Conservation (phyloP, 805 yeast genomes). For the Cephaloascus fragrans region DNA sequence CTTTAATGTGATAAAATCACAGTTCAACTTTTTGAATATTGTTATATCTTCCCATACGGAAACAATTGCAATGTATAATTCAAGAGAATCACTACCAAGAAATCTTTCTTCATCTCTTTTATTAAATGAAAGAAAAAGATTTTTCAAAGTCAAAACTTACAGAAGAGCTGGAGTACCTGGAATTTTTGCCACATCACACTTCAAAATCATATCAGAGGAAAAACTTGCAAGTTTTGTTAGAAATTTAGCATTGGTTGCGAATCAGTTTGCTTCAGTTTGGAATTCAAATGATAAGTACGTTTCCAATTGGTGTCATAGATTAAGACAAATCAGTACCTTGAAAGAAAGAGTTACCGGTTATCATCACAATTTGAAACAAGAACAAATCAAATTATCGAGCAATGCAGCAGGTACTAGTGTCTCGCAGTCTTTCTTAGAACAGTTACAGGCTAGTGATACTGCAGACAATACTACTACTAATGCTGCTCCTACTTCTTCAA, state of each 20-base stretch:
- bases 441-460: conserved; percentile 1
- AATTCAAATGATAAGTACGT: conserved; percentile 46
- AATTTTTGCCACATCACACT: conserved; percentile 64
- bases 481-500: too few relatives aligned
- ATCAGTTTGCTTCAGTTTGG: conserved; percentile 71
- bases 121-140: conserved; percentile 10
- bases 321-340: conserved; percentile 38
- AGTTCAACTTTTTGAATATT: conserved; percentile 74
- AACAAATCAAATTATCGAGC: conserved; percentile 2
- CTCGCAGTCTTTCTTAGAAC: conserved; percentile 5
- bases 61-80: neutral
- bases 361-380: conserved; percentile 10
- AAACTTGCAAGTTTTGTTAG: conserved; percentile 57
- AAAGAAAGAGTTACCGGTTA: conserved; percentile 15
- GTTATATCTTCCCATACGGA: conserved; percentile 58
- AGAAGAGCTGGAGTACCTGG: conserved; percentile 68
- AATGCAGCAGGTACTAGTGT: neutral
- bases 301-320: conserved; percentile 62
- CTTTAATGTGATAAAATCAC: conserved; percentile 63
- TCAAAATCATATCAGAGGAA: conserved; percentile 55
- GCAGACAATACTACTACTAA: neutral
- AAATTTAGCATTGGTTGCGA: conserved; percentile 54
- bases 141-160: conserved; percentile 54
- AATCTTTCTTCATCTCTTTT: neutral
- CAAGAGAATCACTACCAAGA: neutral